Evolutionary conservation across 768 basidiomycete species (phyloP), one percentile per base, ranked within the genome.

Genomic region (Cyclocybe aegerita): DNA sequence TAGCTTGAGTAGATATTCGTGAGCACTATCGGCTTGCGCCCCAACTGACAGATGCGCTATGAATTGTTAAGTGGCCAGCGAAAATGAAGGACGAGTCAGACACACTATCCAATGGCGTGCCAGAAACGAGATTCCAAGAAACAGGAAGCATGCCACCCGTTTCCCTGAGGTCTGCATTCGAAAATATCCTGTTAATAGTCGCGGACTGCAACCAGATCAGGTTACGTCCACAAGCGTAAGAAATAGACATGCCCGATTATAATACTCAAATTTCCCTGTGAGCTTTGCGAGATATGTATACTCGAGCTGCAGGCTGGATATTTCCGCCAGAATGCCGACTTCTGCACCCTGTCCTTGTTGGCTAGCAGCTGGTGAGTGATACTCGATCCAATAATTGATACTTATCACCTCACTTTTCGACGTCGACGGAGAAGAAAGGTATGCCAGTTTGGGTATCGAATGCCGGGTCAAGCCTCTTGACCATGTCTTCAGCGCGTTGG

Each of bases 291-390:
- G 46, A 67, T 96, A 96, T 60, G 85, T 81, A 60, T 95, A 80
- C 69, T 97, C 95, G 29, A 98, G 82, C 68, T 96, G 93, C 30
- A 96, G 68, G 0, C 89, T 91, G 9, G 88, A 79, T 9, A 82
- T 87, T 64, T 98, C 94, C 0, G 93, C 89, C 23, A 23, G 23
- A 23, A 23, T 23, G 23, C 23, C 23, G 23, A 23, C 23, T 23
- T 23, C 23, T 23, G 23, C 23, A 23, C 23, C 23, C 5, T 23
- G 23, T 23, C 23, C 23, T 23, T 23, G 23, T 23, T 23, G 23
- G 23, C 23, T 23, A 23, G 23, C 5, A 23, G 23, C 23, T 23
- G 23, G 23, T 23, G 5, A 23, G 23, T 23, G 3, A 23, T 23
- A 17, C 43, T 86, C 80, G 23, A 86, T 69, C 7, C 81, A 67